A percentile compares a stretch with the other conserved stretches of the same genome.
Evolutionary conservation across 352 stramenopile species (phyloP).

Genomic region (Pythium apleroticum): DNA sequence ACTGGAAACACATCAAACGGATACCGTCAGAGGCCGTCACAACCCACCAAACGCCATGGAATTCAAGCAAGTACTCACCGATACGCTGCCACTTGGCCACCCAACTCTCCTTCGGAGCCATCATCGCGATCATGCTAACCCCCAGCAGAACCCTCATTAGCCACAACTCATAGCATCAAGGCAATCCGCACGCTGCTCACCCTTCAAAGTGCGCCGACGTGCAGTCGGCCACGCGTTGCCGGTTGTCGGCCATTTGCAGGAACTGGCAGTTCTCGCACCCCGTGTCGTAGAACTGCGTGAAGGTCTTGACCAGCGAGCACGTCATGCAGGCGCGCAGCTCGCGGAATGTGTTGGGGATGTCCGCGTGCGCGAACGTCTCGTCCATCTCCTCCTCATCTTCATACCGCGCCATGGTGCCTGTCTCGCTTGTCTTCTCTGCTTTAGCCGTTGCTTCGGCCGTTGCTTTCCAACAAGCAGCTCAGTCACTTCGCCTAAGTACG

Average conservation of each 20-base stretch:
- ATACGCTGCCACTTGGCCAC: slow-evolving; percentile 90
- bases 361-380: slow-evolving; percentile 73
- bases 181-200: slow-evolving; percentile 28
- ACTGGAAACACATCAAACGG: slow-evolving; percentile 31
- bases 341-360: slow-evolving; percentile 88
- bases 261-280: slow-evolving; percentile 89
- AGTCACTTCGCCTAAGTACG: not conserved
- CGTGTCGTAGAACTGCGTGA: slow-evolving; percentile 90
- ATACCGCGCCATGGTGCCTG: slow-evolving; percentile 43
- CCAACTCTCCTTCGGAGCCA: slow-evolving; percentile 89
- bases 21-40: not conserved
- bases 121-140: slow-evolving; percentile 88
- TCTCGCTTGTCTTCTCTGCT: not conserved
- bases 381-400: slow-evolving; percentile 85
- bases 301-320: slow-evolving; percentile 88
- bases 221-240: slow-evolving; percentile 85
- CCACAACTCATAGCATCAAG: not conserved
- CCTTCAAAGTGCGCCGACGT: slow-evolving; percentile 89
- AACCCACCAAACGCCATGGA: not conserved
- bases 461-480: not conserved
- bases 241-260: slow-evolving; percentile 90
- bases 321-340: slow-evolving; percentile 88
- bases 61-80: slow-evolving; percentile 31
- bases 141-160: not conserved
- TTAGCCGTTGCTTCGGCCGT: slow-evolving; percentile 4